A percentile compares a stretch with the other conserved stretches of the same genome.
Evolutionary conservation across 2,329 filamentous ascomycete species (phyloP).

Genomic region (Cladosporium sphaerospermum): DNA sequence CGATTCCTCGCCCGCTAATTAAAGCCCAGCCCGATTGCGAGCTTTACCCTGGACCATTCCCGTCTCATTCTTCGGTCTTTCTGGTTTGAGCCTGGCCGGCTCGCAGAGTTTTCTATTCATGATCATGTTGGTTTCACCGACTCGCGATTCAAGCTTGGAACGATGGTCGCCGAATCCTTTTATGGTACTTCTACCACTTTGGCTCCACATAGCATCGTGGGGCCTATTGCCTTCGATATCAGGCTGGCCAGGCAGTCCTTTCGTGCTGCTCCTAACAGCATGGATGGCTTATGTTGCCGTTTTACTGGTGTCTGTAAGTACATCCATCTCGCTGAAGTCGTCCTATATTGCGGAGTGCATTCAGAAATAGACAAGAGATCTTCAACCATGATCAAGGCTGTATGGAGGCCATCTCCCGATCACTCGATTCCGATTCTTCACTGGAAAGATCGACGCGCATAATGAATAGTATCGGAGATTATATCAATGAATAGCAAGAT

Average conservation of each 20-base stretch:
- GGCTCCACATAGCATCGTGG: not conserved
- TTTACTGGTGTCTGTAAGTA: slow-evolving; percentile 4
- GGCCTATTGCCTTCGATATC: not conserved
- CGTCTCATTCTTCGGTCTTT: not conserved
- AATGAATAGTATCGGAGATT: not conserved
- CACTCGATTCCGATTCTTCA: too few species aligned
- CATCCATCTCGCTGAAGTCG: not conserved
- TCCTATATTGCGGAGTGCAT: too few species aligned
- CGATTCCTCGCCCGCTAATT: too few species aligned
- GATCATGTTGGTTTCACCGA: slow-evolving; percentile 6
- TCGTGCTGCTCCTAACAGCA: not conserved
- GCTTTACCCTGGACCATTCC: slow-evolving; percentile 7
- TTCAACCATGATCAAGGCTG: too few species aligned
- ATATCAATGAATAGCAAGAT: not conserved
- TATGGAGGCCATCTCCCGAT: too few species aligned
- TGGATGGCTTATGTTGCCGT: not conserved
- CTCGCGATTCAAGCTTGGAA: slow-evolving; percentile 3
- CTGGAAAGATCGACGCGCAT: too few species aligned
- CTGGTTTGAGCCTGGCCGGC: not conserved
- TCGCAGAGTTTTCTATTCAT: slow-evolving; percentile 6
- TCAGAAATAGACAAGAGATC: too few species aligned
- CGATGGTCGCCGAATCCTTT: slow-evolving; percentile 3
- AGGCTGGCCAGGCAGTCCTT: not conserved
- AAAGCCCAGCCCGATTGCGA: slow-evolving; percentile 1
- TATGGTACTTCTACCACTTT: not conserved